These are phyloP conservation scores for Lyophyllum semitale DNA, from an alignment of 768 basidiomycete species.

Conservation along the genomic window DNA sequence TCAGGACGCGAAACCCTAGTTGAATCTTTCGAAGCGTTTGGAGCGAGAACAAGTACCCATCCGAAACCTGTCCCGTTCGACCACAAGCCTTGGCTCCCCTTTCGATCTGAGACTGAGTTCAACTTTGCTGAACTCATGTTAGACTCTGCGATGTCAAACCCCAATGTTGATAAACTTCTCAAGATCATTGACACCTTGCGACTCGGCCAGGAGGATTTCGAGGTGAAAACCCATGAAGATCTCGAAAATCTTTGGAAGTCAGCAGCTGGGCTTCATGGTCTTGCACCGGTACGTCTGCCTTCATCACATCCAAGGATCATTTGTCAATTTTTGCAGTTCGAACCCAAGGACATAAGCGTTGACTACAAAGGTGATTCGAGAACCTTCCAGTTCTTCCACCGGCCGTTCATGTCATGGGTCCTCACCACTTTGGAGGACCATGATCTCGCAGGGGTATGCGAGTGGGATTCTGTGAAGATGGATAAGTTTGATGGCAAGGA, in stretches of 20 bases:
- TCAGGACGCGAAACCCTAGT: neutral
- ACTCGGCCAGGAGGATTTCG: conserved; percentile 5
- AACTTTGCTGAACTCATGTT: conserved; percentile 20
- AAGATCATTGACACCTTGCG: conserved; percentile 1
- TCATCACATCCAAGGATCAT: neutral
- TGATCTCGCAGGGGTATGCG: conserved; percentile 19
- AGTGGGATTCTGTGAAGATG: conserved; percentile 32
- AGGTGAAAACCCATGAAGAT: conserved; percentile 16
- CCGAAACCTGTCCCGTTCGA: neutral
- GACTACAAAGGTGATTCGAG: conserved; percentile 5
- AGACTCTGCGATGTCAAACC: conserved; percentile 14
- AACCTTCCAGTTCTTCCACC: conserved; percentile 26
- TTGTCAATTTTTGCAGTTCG: neutral
- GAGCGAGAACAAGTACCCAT: neutral
- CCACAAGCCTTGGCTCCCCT: conserved; percentile 1
- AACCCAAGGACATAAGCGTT: neutral
- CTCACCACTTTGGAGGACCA: conserved; percentile 20
- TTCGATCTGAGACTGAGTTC: neutral
- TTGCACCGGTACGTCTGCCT: conserved; percentile 20
- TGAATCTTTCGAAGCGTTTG: neutral
- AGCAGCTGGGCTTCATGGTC: conserved; percentile 6
- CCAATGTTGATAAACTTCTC: conserved; percentile 9
- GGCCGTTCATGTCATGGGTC: neutral
- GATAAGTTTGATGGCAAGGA: conserved; percentile 27
- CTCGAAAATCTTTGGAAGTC: conserved; percentile 18